Percentiles rank a stretch among this genome's conserved stretches.
Conservation (phyloP, 2,329 filamentous ascomycete genomes). For the Arthrobotrys pseudoclavata region DNA sequence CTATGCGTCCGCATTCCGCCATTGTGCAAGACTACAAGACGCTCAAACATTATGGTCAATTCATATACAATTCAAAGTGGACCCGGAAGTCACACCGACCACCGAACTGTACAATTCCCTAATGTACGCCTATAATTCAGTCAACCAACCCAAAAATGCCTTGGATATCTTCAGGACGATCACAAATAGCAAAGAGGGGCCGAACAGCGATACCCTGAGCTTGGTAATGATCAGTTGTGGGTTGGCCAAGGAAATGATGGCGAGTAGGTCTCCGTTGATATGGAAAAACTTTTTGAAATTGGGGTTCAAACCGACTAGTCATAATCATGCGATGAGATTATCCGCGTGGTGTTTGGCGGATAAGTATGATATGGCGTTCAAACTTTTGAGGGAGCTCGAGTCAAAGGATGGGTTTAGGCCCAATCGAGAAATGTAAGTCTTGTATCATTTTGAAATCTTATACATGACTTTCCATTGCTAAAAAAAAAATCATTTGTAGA, state of each 20-base stretch:
- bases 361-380: constrained; percentile 76
- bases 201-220: constrained; percentile 82
- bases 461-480: constrained; percentile 2
- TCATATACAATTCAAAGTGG: constrained; percentile 95
- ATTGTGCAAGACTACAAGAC: constrained; percentile 75
- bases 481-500: constrained; percentile 16
- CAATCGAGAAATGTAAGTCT: constrained; percentile 78
- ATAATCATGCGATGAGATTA: constrained; percentile 82
- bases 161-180: constrained; percentile 88
- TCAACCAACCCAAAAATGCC: constrained; percentile 76
- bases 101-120: constrained; percentile 85
- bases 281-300: constrained; percentile 80
- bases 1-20: constrained; percentile 83
- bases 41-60: constrained; percentile 78
- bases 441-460: constrained; percentile 11
- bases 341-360: constrained; percentile 81
- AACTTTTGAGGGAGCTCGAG: constrained; percentile 77
- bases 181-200: constrained; percentile 84
- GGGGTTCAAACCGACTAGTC: constrained; percentile 81
- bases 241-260: constrained; percentile 72
- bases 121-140: constrained; percentile 85
- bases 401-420: constrained; percentile 76
- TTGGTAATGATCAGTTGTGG: constrained; percentile 86
- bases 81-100: constrained; percentile 80
- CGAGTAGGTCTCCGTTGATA: constrained; percentile 73